Evolutionary conservation across 2,329 filamentous ascomycete species (phyloP).

Genomic region (Ceratocystis huliohia): DNA sequence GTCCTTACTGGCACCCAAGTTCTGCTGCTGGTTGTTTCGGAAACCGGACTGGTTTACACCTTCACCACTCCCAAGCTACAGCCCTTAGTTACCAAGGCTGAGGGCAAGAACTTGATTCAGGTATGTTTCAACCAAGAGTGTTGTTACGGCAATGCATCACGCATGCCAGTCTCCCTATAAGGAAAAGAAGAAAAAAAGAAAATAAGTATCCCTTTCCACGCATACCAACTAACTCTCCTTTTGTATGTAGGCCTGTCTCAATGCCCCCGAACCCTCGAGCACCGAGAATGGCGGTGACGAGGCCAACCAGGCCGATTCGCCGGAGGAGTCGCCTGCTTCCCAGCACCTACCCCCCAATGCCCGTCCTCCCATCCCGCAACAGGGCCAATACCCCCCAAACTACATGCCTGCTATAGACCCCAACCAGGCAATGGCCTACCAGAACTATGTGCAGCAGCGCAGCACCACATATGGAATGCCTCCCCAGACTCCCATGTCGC

Average conservation of each 20-base stretch:
- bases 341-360: slow-evolving; percentile 53
- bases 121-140: slow-evolving; percentile 39
- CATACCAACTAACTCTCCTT: slow-evolving; percentile 12
- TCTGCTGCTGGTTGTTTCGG: slow-evolving; percentile 86
- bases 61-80: slow-evolving; percentile 98
- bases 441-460: slow-evolving; percentile 64
- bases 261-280: slow-evolving; percentile 78
- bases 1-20: slow-evolving; percentile 97
- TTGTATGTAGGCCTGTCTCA: slow-evolving; percentile 69
- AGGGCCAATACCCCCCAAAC: slow-evolving; percentile 44
- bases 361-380: slow-evolving; percentile 31
- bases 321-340: slow-evolving; percentile 65
- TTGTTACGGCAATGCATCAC: too few relatives aligned
- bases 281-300: slow-evolving; percentile 65
- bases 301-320: slow-evolving; percentile 68
- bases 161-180: too few relatives aligned
- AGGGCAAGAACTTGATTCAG: slow-evolving; percentile 99
- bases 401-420: slow-evolving; percentile 61
- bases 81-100: slow-evolving; percentile 92
- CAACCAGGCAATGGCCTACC: slow-evolving; percentile 49
- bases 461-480: slow-evolving; percentile 67
- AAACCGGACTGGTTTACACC: slow-evolving; percentile 94
- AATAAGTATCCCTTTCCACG: neutral
- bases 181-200: too few relatives aligned
- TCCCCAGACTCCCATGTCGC: slow-evolving; percentile 63